Conservation (phyloP, 1,284 basidiomycete genomes). For the Tylopilus microsporus region DNA sequence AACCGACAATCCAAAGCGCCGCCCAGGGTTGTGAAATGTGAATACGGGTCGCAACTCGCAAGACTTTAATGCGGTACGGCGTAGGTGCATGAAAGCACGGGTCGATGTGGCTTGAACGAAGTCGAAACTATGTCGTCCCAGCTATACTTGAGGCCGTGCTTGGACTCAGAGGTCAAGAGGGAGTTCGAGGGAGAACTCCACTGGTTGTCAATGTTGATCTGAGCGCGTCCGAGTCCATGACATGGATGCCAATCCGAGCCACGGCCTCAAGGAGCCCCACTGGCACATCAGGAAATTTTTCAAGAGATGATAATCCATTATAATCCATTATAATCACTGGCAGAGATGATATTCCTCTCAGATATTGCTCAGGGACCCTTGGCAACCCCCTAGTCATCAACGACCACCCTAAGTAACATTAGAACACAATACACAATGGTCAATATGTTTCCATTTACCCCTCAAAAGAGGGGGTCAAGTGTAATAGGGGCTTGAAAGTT, state of each 20-base stretch:
- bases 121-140: slow-evolving; percentile 5
- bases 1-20: slow-evolving; percentile 3
- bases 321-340: no score
- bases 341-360: no score
- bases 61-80: slow-evolving; percentile 4
- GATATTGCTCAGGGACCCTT: no score
- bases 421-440: no score
- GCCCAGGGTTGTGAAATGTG: slow-evolving; percentile 7
- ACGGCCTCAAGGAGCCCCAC: slow-evolving; percentile 41
- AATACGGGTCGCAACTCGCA: slow-evolving; percentile 1
- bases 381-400: no score
- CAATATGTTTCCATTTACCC: no score
- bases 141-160: slow-evolving; percentile 9
- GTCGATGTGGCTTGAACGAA: neutral
- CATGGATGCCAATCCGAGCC: slow-evolving; percentile 22
- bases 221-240: slow-evolving; percentile 3
- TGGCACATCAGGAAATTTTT: no score
- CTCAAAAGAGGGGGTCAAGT: no score
- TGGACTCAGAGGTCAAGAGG: slow-evolving; percentile 16
- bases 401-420: no score
- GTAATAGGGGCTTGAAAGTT: no score
- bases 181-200: slow-evolving; percentile 30
- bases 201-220: slow-evolving; percentile 13
- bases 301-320: no score
- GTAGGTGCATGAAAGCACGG: slow-evolving; percentile 9